phyloP scores from a whole-genome alignment of 108 stramenopile species.

The Seminavis robusta region DNA sequence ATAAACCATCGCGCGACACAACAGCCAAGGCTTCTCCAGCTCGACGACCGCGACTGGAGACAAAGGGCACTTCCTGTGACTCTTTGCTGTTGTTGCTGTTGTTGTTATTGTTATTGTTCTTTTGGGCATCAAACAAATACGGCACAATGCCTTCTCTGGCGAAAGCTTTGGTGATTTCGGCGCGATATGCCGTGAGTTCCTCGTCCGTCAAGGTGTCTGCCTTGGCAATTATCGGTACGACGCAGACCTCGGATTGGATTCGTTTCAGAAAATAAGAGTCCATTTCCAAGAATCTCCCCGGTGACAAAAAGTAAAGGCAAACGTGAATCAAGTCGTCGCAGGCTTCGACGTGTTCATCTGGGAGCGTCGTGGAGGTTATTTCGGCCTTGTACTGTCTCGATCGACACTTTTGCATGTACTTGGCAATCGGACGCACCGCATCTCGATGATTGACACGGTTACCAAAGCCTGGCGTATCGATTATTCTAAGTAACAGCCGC shows the following conservation, averaged over 20 bases:
- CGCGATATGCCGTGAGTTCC: conserved; percentile 14
- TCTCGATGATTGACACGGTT: conserved; percentile 20
- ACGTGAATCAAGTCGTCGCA: conserved; percentile 11
- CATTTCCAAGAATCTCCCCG: conserved; percentile 26
- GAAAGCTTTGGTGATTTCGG: conserved; percentile 5
- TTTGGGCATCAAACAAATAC: conserved; percentile 9
- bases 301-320: conserved; percentile 30
- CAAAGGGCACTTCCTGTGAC: not conserved
- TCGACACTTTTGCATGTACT: conserved; percentile 17
- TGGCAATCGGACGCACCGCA: conserved; percentile 15
- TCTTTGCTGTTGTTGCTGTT: not conserved
- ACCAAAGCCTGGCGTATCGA: conserved; percentile 35
- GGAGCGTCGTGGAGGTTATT: not conserved
- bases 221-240: conserved; percentile 36
- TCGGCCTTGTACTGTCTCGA: not conserved
- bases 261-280: conserved; percentile 26
- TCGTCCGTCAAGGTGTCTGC: conserved; percentile 32
- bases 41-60: conserved; percentile 10
- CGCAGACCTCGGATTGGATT: conserved; percentile 19
- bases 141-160: conserved; percentile 6
- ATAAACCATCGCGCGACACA: conserved; percentile 19
- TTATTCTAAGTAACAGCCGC: no score
- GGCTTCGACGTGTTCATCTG: not conserved
- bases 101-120: not conserved
- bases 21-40: conserved; percentile 20